Percentiles rank a stretch among this genome's conserved stretches.
These are phyloP conservation scores for Ceratocystiopsis minuta DNA, from an alignment of 2,329 filamentous ascomycete genomes.

Conservation along the genomic window DNA sequence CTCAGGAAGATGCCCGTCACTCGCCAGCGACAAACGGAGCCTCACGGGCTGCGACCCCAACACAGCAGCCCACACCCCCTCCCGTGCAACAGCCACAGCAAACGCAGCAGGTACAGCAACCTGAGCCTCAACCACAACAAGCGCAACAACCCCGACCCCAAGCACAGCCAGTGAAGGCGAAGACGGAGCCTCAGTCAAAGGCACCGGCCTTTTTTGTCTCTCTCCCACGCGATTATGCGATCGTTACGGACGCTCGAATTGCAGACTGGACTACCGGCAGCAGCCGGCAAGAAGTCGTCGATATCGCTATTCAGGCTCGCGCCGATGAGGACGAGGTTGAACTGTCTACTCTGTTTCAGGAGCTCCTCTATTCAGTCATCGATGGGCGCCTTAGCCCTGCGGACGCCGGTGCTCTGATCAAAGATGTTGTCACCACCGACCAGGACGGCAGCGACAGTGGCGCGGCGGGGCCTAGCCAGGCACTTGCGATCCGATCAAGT, in stretches of 20 bases:
- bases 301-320: conserved; percentile 45
- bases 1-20: conserved; percentile 11
- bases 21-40: conserved; percentile 2
- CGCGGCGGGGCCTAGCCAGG: not conserved
- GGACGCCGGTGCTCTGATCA: conserved; percentile 55
- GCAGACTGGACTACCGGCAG: conserved; percentile 43
- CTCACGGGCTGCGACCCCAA: not conserved
- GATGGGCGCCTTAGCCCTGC: conserved; percentile 46
- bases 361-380: conserved; percentile 60
- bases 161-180: too few species aligned
- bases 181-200: too few species aligned
- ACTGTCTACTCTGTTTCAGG: conserved; percentile 62
- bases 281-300: conserved; percentile 49
- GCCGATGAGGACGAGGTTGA: conserved; percentile 49
- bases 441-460: not conserved
- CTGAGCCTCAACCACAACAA: too few species aligned
- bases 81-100: too few species aligned
- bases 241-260: conserved; percentile 53
- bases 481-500: not conserved
- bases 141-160: too few species aligned
- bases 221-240: conserved; percentile 48
- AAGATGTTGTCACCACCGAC: conserved; percentile 40
- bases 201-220: not conserved
- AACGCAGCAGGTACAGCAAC: too few species aligned
- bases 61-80: too few species aligned